Conservation (phyloP, 2,329 filamentous ascomycete genomes). For the Byssothecium circinans region DNA sequence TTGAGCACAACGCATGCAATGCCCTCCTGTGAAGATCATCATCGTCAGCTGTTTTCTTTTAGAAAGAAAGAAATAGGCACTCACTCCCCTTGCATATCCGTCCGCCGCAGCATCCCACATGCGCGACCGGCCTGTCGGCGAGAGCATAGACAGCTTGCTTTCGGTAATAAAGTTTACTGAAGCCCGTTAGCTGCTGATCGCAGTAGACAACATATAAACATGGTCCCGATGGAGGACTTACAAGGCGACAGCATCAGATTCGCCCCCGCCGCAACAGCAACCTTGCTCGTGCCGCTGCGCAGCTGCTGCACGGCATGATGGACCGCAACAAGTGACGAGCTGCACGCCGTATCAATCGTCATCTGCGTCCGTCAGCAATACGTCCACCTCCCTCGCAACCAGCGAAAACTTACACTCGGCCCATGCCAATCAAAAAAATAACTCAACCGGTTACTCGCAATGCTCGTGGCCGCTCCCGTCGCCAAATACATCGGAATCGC, state of each 20-base stretch:
- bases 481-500: too few species aligned
- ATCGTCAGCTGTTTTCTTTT: too few species aligned
- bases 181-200: too few species aligned
- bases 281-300: neutral
- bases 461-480: neutral
- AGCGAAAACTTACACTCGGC: too few species aligned
- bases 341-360: conserved; percentile 22
- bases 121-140: conserved; percentile 20
- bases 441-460: conserved; percentile 11
- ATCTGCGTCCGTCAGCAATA: too few species aligned
- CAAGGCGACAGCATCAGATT: conserved; percentile 2
- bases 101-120: conserved; percentile 24
- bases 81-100: conserved; percentile 26
- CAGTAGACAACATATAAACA: too few species aligned
- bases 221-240: too few species aligned
- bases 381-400: too few species aligned
- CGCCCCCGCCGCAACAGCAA: conserved; percentile 27
- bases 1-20: conserved; percentile 24
- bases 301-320: conserved; percentile 14
- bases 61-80: too few species aligned
- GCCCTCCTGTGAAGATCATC: too few species aligned
- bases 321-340: conserved; percentile 13
- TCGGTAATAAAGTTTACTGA: neutral
- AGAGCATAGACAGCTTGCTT: conserved; percentile 5
- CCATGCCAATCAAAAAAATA: conserved; percentile 21